These are phyloP conservation scores for Ricinus communis DNA, from an alignment of 345 rosid genomes.

Conservation along the genomic window DNA sequence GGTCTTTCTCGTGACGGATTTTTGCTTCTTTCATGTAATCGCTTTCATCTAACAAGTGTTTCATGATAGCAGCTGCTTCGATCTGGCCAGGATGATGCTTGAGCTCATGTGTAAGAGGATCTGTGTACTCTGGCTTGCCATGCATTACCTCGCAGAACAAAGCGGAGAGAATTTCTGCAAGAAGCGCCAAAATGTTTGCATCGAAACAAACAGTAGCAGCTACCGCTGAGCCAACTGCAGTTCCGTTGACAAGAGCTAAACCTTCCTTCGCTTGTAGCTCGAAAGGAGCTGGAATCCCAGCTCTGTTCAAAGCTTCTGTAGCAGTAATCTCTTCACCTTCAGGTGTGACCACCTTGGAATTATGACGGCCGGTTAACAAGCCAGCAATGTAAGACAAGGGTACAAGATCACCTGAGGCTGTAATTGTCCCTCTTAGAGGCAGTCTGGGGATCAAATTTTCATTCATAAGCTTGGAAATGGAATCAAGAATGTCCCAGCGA, in stretches of 20 bases:
- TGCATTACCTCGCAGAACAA: constrained; percentile 53
- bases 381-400: constrained; percentile 57
- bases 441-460: constrained; percentile 41
- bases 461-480: constrained; percentile 41
- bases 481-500: constrained; percentile 48
- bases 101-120: constrained; percentile 46
- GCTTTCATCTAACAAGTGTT: constrained; percentile 35
- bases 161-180: constrained; percentile 43
- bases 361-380: constrained; percentile 42
- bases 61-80: constrained; percentile 53
- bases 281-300: constrained; percentile 38
- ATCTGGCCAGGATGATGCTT: constrained; percentile 61
- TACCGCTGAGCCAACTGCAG: constrained; percentile 55
- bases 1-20: constrained; percentile 40
- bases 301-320: constrained; percentile 40
- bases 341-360: constrained; percentile 40
- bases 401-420: constrained; percentile 52
- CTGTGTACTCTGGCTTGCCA: constrained; percentile 46
- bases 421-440: constrained; percentile 55
- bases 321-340: constrained; percentile 36
- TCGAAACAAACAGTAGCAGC: constrained; percentile 55
- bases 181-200: constrained; percentile 44
- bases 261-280: constrained; percentile 58
- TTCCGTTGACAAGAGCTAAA: constrained; percentile 51
- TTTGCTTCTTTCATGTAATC: constrained; percentile 42